phyloP scores from a whole-genome alignment of 805 yeast species.

The Yamadazyma tumulicola region DNA sequence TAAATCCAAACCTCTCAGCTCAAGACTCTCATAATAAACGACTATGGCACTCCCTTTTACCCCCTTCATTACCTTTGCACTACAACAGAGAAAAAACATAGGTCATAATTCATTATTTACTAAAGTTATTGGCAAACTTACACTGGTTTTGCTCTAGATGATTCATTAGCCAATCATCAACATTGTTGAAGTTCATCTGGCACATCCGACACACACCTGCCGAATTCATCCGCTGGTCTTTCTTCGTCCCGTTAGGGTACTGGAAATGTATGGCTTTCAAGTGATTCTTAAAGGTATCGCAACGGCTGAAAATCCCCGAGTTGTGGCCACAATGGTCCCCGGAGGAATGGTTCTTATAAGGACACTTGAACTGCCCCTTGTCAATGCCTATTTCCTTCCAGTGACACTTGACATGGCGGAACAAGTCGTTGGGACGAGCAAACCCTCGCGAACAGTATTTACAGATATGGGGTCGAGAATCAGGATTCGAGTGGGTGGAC shows the following conservation, averaged over 20 bases:
- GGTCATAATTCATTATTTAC: constrained; percentile 1
- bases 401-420: constrained; percentile 83
- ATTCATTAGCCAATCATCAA: constrained; percentile 72
- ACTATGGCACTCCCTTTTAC: too few species aligned
- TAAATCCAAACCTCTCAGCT: too few species aligned
- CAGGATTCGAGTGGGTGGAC: constrained; percentile 70
- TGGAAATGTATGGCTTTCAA: constrained; percentile 84
- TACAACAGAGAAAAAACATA: not conserved
- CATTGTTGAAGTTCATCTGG: constrained; percentile 58
- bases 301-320: constrained; percentile 80
- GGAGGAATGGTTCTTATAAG: constrained; percentile 46
- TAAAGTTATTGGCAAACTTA: constrained; percentile 15
- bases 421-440: constrained; percentile 81
- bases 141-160: constrained; percentile 62
- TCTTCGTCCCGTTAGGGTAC: constrained; percentile 83
- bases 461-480: constrained; percentile 75
- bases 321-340: constrained; percentile 60
- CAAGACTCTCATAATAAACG: too few species aligned
- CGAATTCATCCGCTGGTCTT: constrained; percentile 65
- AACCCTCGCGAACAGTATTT: constrained; percentile 78
- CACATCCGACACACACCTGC: constrained; percentile 79
- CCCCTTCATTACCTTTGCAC: too few species aligned
- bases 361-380: constrained; percentile 75
- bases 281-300: constrained; percentile 91
- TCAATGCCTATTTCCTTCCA: constrained; percentile 69